Evolutionary conservation across 768 basidiomycete genomes (phyloP).

Genomic region (Candolleomyces eurysporus): DNA sequence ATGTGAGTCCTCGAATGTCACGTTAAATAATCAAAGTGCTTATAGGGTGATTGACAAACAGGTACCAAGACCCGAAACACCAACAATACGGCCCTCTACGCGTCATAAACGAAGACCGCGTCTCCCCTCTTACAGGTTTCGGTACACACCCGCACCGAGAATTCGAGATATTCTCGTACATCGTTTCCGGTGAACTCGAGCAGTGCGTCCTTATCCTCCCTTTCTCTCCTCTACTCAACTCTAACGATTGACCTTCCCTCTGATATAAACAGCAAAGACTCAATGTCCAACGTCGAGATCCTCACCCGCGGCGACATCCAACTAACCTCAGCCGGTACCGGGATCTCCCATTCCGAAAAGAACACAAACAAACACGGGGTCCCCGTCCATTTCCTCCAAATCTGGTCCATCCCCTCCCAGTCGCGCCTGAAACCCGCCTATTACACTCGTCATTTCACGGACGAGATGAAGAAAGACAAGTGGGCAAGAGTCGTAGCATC

Average conservation of each 20-base stretch:
- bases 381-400: constrained; percentile 50
- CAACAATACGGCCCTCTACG: constrained; percentile 71
- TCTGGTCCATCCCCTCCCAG: constrained; percentile 46
- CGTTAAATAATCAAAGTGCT: neutral
- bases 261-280: constrained; percentile 63
- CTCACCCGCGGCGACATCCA: constrained; percentile 88
- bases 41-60: constrained; percentile 14
- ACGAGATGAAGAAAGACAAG: constrained; percentile 75
- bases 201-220: constrained; percentile 51
- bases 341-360: constrained; percentile 78
- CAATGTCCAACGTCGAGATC: constrained; percentile 88
- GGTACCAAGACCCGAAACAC: constrained; percentile 60
- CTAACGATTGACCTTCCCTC: neutral
- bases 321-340: constrained; percentile 89
- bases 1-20: constrained; percentile 31
- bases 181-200: constrained; percentile 75
- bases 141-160: constrained; percentile 81
- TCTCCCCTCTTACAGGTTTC: constrained; percentile 73
- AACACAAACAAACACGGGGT: constrained; percentile 34
- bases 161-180: constrained; percentile 91
- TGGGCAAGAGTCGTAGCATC: constrained; percentile 80
- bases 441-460: constrained; percentile 83
- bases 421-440: constrained; percentile 68
- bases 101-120: constrained; percentile 94
- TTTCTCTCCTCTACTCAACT: neutral